Evolutionary conservation across 2,329 filamentous ascomycete species (phyloP), one percentile per base, ranked within the genome.

Genomic region (Colletotrichum abscissum): DNA sequence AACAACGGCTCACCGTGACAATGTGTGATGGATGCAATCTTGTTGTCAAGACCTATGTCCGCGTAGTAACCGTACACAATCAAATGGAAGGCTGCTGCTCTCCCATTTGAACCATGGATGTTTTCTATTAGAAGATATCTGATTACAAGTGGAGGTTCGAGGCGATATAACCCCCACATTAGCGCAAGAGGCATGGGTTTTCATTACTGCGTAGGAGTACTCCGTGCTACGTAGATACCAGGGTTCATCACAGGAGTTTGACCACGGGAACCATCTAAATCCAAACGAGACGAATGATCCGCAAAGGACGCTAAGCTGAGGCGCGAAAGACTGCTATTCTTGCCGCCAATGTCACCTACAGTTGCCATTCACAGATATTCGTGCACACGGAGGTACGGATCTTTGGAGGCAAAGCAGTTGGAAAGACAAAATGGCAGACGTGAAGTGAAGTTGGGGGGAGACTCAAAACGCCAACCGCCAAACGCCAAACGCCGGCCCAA

Each of bases 261-360:
- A 49, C 19, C 16, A n/a, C 19, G 42, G 19, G 16, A 49, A 49
- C 42, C 42, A 49, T 49, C 16, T 9, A n/a, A n/a, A 49, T 49
- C 42, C 42, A 49, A 49, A 3, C 42, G 42, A 49, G 42, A 49
- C 42, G 42, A 49, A 49, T 49, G 42, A 49, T 49, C 42, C 19
- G 42, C 42, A 33, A 24, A 38, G 30, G 46, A n/a, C 28, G 28
- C 62, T 33, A 56, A 52, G 26, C n/a, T 54, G 62, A 59, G 49
- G 67, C 62, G 38, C 60, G 12, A 33, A 42, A 38, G 54, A 28
- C 42, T 67, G 55, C 55, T 60, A 59, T 54, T 54, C 19, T 46
- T 60, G 54, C 28, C 49, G 49, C 24, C 49, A 65, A 56, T 30
- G 49, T 33, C 42, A 63, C 59, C 42, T 19, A 22, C 5, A 6